Evolutionary conservation across 2,329 filamentous ascomycete genomes (phyloP).

Genomic region (Scedosporium aurantiacum): DNA sequence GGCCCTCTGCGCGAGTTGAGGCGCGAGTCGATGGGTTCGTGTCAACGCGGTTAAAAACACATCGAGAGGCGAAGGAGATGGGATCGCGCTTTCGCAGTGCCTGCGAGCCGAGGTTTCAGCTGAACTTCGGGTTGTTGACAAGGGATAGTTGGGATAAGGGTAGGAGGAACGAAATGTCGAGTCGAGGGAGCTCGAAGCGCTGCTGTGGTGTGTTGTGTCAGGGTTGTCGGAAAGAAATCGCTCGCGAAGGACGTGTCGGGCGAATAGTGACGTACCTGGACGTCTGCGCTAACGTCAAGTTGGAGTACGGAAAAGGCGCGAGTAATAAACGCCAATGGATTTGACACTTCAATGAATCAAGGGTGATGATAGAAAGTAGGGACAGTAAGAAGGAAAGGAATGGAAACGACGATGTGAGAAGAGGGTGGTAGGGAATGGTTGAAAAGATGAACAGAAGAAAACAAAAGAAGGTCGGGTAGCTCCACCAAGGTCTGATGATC

Average conservation of each 20-base stretch:
- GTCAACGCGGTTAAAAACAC: background rate
- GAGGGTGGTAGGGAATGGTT: background rate
- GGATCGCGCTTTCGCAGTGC: background rate
- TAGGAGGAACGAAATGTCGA: background rate
- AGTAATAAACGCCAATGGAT: too few relatives aligned
- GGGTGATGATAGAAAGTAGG: background rate
- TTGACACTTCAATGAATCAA: background rate
- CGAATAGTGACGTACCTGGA: too few relatives aligned
- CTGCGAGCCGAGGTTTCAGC: background rate
- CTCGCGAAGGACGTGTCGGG: too few relatives aligned
- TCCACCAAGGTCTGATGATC: background rate
- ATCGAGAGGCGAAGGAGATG: background rate
- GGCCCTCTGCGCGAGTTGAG: background rate
- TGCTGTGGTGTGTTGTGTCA: too few relatives aligned
- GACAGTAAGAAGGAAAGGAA: background rate
- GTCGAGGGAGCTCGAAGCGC: too few relatives aligned
- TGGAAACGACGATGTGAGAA: background rate
- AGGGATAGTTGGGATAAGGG: background rate
- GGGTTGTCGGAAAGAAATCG: too few relatives aligned
- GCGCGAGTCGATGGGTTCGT: background rate
- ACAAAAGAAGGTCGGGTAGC: background rate
- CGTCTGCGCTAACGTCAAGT: too few relatives aligned
- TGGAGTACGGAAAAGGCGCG: too few relatives aligned
- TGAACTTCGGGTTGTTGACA: background rate
- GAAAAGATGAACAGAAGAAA: background rate